These are phyloP conservation scores for Smallanthus sonchifolius DNA, from an alignment of 129 eudicot species.

Conservation along the genomic window DNA sequence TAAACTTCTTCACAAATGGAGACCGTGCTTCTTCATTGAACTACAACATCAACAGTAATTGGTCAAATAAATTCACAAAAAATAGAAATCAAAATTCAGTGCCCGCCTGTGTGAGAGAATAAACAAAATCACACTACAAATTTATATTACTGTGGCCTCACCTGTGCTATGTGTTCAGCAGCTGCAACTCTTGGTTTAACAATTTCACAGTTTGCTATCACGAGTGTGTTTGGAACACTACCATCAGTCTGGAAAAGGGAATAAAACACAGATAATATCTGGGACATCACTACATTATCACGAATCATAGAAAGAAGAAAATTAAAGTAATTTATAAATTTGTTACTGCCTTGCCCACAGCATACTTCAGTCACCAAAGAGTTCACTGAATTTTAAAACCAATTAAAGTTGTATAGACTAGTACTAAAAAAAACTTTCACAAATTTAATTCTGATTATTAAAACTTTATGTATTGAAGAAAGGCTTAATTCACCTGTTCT, in stretches of 20 bases:
- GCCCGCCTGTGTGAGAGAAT: not conserved
- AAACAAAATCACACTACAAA: not conserved
- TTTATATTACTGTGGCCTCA: slow-evolving; percentile 8
- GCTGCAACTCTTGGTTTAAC: slow-evolving; percentile 96
- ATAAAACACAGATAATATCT: not conserved
- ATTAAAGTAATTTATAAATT: not conserved
- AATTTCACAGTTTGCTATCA: slow-evolving; percentile 86
- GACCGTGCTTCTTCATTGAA: slow-evolving; percentile 93
- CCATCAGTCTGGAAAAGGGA: slow-evolving; percentile 70
- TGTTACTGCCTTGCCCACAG: not conserved
- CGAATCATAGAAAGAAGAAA: not conserved
- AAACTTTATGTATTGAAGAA: not conserved
- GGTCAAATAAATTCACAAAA: not conserved
- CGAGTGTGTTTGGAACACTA: slow-evolving; percentile 87
- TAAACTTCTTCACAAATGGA: slow-evolving; percentile 84
- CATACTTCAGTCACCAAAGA: not conserved
- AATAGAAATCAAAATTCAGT: slow-evolving; percentile 5
- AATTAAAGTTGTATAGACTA: not conserved
- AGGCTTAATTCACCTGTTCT: slow-evolving; percentile 58
- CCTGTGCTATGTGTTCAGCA: slow-evolving; percentile 92
- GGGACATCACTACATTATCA: not conserved
- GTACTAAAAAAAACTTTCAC: not conserved
- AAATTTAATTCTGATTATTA: not conserved
- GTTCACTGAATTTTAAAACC: not conserved
- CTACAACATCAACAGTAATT: slow-evolving; percentile 30